Base-by-base conservation (phyloP, 2,329 filamentous ascomycete genomes). In the Verticillium longisporum region DNA sequence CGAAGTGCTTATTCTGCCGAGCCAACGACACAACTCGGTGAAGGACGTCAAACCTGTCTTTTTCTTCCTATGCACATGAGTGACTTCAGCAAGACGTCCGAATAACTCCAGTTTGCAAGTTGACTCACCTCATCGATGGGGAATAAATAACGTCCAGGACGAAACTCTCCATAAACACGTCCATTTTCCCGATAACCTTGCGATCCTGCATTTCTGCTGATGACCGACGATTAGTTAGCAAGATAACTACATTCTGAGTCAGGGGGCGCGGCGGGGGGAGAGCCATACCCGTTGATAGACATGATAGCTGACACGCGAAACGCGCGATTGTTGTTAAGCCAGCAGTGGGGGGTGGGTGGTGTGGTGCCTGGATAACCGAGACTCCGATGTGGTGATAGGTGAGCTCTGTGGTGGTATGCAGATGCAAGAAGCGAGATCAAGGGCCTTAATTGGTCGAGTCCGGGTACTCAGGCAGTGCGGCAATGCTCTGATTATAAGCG, bases 31-130 rank as follows among this genome's bases (percentile, higher is more conserved):
- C 89, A 66, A 94, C 78, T 69, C 91, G 90, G 77, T 96, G 90
- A 70, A 92, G 88, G 56, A 94, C 88, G 70, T 96, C 91, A 70
- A 94, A 82, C 66, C 90, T 85, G 71, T 92, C 89, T 69, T 88
- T 84, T 73, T 95, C 91, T 64, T 81, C 78, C 83, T 90, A 71
- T 56, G 7, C 38, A 32, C 37, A 26, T 13, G n/a, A 14, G 4
- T 4, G 38, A 33, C 2, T 6, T 37, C 1, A 53, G 45, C 7
- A 53, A 21, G 13, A 6, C 6, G n/a, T 53, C 3, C n/a, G 9
- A 26, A 3, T n/a, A 18, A 7, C 21, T 11, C 18, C 21, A 10
- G 21, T 18, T 21, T 10, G n/a, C 18, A 53, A 5, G 54, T 9
- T n/a, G 31, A 62, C 79, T 74, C 77, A 89, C 88, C 75, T 89